Percentiles rank a stretch among this genome's conserved stretches.
Evolutionary conservation across 2,329 filamentous ascomycete species (phyloP).

Genomic region (Botryotinia globosa): DNA sequence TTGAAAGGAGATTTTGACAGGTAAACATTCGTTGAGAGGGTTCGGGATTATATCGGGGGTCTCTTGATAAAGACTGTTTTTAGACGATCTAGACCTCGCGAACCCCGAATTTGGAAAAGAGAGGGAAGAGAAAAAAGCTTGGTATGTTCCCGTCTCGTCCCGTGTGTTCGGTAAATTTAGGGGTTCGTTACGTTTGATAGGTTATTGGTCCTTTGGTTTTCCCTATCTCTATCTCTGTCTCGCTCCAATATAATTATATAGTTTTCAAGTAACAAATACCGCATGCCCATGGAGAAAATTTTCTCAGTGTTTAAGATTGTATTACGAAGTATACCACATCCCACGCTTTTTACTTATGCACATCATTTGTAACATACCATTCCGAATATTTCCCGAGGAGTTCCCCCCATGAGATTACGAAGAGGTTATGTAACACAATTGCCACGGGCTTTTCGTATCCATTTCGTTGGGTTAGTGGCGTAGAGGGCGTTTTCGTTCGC

Average conservation of each 20-base stretch:
- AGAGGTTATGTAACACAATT: not conserved
- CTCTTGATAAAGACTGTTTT: not conserved
- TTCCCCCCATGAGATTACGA: not conserved
- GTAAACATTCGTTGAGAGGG: not conserved
- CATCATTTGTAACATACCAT: not conserved
- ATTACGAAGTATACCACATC: not conserved
- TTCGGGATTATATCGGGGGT: not conserved
- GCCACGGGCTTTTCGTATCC: not conserved
- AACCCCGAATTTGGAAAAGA: not conserved
- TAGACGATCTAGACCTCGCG: not conserved
- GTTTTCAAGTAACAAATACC: not conserved
- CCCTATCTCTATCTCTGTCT: not conserved
- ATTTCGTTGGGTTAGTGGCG: slow-evolving; percentile 2
- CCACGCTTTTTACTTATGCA: not conserved
- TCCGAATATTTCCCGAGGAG: not conserved
- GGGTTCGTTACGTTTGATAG: not conserved
- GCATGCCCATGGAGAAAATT: not conserved
- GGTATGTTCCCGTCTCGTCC: not conserved
- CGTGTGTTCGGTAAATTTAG: slow-evolving; percentile 9
- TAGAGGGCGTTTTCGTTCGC: not conserved
- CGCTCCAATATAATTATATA: not conserved
- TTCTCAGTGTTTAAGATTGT: not conserved
- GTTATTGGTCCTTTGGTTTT: not conserved
- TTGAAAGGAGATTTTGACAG: not conserved
- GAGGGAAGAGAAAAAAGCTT: not conserved